phyloP scores from a whole-genome alignment of 805 yeast genomes.

The Candida pseudoglaebosa region DNA sequence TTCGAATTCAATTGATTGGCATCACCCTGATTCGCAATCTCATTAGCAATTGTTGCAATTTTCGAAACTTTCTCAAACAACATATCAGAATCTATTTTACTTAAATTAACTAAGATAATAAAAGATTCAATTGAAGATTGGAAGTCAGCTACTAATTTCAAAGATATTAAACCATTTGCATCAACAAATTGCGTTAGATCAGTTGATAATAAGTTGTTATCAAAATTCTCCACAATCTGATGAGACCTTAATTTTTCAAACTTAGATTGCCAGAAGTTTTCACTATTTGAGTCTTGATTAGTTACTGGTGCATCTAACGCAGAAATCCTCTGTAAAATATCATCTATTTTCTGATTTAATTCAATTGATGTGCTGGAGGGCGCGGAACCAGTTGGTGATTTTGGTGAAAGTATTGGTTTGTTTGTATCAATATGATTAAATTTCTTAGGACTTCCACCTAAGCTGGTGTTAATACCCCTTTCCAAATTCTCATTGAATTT shows the following conservation, averaged over 20 bases:
- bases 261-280: conserved; percentile 48
- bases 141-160: conserved; percentile 40
- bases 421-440: conserved; percentile 5
- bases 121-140: conserved; percentile 48
- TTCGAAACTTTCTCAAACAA: conserved; percentile 51
- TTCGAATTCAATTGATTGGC: conserved; percentile 20
- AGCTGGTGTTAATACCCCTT: neutral
- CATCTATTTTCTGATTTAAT: conserved; percentile 15
- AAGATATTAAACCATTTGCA: conserved; percentile 45
- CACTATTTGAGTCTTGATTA: conserved; percentile 23
- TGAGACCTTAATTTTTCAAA: conserved; percentile 46
- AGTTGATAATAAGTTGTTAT: conserved; percentile 14
- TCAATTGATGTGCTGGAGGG: neutral
- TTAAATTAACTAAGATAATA: conserved; percentile 27
- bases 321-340: conserved; percentile 25
- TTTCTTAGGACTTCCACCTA: conserved; percentile 4
- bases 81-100: conserved; percentile 27
- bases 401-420: neutral
- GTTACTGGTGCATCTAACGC: conserved; percentile 16
- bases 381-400: conserved; percentile 1
- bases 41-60: conserved; percentile 45
- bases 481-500: neutral
- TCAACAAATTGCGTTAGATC: conserved; percentile 28
- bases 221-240: conserved; percentile 18
- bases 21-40: conserved; percentile 32